Percentiles rank a stretch among this genome's conserved stretches.
phyloP scores from a whole-genome alignment of 2,329 filamentous ascomycete species.

The Pseudopyricularia javanii region DNA sequence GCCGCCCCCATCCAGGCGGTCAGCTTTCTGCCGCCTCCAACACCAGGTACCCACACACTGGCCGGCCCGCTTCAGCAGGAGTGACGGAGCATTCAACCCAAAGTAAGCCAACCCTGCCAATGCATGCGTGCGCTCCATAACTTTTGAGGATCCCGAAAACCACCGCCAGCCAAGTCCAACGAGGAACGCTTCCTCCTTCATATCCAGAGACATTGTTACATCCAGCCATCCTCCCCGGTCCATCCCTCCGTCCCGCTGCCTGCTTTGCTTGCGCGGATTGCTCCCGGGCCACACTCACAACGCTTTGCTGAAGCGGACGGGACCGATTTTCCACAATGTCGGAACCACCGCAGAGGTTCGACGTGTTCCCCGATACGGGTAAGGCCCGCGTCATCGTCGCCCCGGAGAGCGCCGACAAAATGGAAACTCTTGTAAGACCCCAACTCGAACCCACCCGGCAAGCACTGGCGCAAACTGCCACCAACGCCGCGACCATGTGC shows the following conservation, averaged over 20 bases:
- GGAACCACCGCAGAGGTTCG: not conserved
- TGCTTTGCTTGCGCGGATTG: not conserved
- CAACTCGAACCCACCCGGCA: not conserved
- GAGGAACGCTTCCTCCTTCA: not conserved
- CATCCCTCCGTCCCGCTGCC: not conserved
- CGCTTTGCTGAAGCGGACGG: not conserved
- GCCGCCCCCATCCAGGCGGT: not conserved
- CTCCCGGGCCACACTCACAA: not conserved
- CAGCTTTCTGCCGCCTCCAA: not conserved
- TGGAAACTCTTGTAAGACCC: conserved; percentile 47
- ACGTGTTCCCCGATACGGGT: conserved; percentile 21
- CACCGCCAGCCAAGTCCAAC: not conserved
- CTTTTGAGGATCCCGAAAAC: not conserved
- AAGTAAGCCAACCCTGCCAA: not conserved
- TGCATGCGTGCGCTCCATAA: not conserved
- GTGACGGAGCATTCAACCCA: not conserved
- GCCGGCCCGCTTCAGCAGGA: not conserved
- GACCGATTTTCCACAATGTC: not conserved
- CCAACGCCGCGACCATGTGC: not conserved
- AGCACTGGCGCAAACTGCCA: not conserved
- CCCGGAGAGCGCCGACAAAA: conserved; percentile 34
- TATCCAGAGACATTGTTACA: not conserved
- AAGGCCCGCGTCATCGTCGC: conserved; percentile 46
- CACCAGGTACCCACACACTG: not conserved
- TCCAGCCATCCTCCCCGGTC: not conserved